Base-by-base conservation (phyloP, 2,329 filamentous ascomycete genomes). In the Xylaria sp. region DNA sequence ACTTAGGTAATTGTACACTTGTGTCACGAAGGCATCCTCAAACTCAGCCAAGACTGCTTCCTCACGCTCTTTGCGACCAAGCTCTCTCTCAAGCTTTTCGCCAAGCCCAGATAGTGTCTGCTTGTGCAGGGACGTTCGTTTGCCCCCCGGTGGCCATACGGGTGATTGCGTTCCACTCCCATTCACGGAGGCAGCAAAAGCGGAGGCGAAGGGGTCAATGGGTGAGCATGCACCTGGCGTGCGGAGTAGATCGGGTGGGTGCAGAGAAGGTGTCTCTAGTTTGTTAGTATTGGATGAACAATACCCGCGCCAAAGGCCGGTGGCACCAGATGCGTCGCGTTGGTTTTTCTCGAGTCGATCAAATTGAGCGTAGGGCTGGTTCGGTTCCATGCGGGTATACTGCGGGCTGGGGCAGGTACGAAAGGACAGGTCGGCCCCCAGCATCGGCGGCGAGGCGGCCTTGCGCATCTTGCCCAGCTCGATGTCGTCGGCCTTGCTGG, bases 1-100 rank as follows among this genome's bases (percentile, higher is more conserved):
- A 0, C 93, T 97, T 18, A 98, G 86, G 80, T 98, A 98, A 80
- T 98, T 98, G 85, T 97, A 98, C 8, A 98, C 94, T 80, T 98
- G 95, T 0, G 94, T 97, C 65, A 98, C 89, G 78, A 98, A 97
- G 3, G 85, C 85, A 78, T 97, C 93, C 69, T 91, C 85, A 75
- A 96, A 97, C 79, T 97, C 94, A 61, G 81, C 80, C 3, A 82
- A 77, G 68, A 90, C 87, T 74, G 85, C 84, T 60, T 86, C 85
- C 71, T 87, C 82, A 1, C 81, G 80, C 73, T 88, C 85, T 18
- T 82, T 83, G 13, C 81, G 80, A 5, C 79, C 82, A 76, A 86
- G 86, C 72, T 87, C 85, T 66, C 82, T 80, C 66, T 80, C 81
- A 18, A 87, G 78, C 21, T 83, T 82, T 70, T 87, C 85, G 62